phyloP scores from a whole-genome alignment of 768 basidiomycete species.

The Tricholoma saponaceum region DNA sequence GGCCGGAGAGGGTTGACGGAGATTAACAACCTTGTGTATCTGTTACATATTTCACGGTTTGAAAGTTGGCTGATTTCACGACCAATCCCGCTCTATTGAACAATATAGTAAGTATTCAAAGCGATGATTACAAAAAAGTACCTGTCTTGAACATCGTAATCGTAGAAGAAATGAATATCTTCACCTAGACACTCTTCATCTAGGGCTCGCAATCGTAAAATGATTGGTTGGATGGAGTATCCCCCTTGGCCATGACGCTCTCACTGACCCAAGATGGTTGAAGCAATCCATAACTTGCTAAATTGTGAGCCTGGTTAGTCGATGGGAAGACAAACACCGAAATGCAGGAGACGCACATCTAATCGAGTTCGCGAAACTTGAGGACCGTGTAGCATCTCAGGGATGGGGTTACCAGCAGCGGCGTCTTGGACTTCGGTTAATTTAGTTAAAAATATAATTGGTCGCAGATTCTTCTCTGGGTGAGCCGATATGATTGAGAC shows the following conservation, averaged over 20 bases:
- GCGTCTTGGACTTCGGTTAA: constrained; percentile 46
- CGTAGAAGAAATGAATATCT: constrained; percentile 75
- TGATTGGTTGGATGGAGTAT: constrained; percentile 68
- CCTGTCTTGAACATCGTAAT: constrained; percentile 64
- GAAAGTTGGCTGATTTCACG: too few species aligned
- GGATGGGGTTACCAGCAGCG: constrained; percentile 68
- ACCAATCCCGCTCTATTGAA: too few species aligned
- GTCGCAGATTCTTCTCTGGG: constrained; percentile 78
- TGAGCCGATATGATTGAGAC: constrained; percentile 32
- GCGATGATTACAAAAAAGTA: too few species aligned
- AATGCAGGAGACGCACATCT: constrained; percentile 40
- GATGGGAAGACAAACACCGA: background rate
- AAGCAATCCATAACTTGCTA: constrained; percentile 72
- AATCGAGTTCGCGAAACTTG: constrained; percentile 66
- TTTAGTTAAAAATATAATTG: constrained; percentile 59
- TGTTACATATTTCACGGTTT: too few species aligned
- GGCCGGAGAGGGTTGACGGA: too few species aligned
- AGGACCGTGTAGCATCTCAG: constrained; percentile 60
- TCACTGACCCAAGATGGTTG: constrained; percentile 57
- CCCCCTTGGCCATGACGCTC: constrained; percentile 52
- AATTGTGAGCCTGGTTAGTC: background rate
- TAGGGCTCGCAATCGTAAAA: constrained; percentile 60
- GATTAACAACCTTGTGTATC: too few species aligned
- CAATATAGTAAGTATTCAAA: too few species aligned
- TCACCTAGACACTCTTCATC: constrained; percentile 64